Conservation (phyloP, 371 early-diverging fungal species). For the Rhizopus arrhizus region DNA sequence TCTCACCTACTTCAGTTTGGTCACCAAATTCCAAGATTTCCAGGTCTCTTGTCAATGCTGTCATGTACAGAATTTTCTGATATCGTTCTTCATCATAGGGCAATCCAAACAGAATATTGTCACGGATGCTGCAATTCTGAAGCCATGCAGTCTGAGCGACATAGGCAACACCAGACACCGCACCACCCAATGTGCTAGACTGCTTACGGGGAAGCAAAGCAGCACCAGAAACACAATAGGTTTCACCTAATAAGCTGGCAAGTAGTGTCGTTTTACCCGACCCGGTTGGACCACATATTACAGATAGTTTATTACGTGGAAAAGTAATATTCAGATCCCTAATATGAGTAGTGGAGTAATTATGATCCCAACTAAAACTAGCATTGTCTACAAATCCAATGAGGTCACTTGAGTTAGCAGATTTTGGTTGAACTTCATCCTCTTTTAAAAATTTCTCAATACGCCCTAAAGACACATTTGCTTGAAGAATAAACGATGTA, state of each 20-base stretch:
- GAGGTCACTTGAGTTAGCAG: constrained; percentile 10
- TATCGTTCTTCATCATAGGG: constrained; percentile 69
- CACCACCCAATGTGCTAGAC: constrained; percentile 30
- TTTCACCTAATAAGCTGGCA: constrained; percentile 66
- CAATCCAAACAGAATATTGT: constrained; percentile 84
- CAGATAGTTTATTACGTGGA: constrained; percentile 66
- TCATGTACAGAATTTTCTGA: constrained; percentile 62
- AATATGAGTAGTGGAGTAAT: constrained; percentile 38
- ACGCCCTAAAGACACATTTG: constrained; percentile 73
- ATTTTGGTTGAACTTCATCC: constrained; percentile 59
- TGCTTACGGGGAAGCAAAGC: constrained; percentile 50
- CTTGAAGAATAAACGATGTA: constrained; percentile 65
- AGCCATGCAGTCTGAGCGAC: constrained; percentile 85
- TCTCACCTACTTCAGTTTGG: constrained; percentile 87
- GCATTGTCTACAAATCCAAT: constrained; percentile 53
- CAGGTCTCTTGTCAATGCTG: constrained; percentile 80
- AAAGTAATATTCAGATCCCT: constrained; percentile 62
- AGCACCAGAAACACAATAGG: constrained; percentile 44
- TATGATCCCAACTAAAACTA: constrained; percentile 51
- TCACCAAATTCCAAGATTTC: constrained; percentile 83
- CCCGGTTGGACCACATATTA: constrained; percentile 79
- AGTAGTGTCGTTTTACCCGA: constrained; percentile 81
- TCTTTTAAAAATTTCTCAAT: constrained; percentile 70
- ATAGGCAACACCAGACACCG: constrained; percentile 67
- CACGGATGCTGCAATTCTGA: constrained; percentile 76